Evolutionary conservation across 352 stramenopile genomes (phyloP), one percentile per base, ranked within the genome.

Genomic region (Phytophthora capsici): DNA sequence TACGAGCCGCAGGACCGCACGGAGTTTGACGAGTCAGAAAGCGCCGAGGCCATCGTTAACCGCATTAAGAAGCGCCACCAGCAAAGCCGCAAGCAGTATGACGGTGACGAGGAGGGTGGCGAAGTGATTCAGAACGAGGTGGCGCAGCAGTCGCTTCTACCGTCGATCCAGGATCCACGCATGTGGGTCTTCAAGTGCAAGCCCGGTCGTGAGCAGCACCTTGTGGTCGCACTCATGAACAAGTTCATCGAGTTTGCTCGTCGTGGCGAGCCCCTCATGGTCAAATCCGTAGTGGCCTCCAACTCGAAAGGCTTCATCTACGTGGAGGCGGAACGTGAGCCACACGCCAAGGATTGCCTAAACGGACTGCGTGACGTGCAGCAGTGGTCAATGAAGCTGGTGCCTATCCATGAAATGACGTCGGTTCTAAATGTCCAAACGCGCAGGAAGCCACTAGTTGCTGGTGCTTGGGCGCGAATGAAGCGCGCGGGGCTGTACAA

Each of bases 161-260:
- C 88, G 50, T 95, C 88, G 17, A 95, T 96, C 56, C 86, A 95
- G 61, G 88, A 96, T 52, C 88, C 88, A 43, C 85, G 87, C 50
- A 90, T 96, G 82, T 96, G 88, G 88, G 87, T 96, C 20, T 95
- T 96, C 66, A 96, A 96, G 65, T 96, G 88, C 81, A 96, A 96
- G 70, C 87, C 88, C 40, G 88, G 88, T 22, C 85, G 86, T 22
- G 88, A 96, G 55, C 87, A 96, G 66, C 84, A 96, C 57, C 74
- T 95, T 13, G 88, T 96, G 16, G 75, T 95, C 23, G 83, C 87
- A 13, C 75, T 96, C 57, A 96, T 96, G 88, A 95, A 96, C 76
- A 96, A 96, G 68, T 95, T 93, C 48, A 71, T 96, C 25, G 87
- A 96, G 41, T 91, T 96, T 62, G 67, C 83, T 10, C 84, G 86